Evolutionary conservation across 768 basidiomycete genomes (phyloP).

Genomic region (Leccinellum rugosiceps): DNA sequence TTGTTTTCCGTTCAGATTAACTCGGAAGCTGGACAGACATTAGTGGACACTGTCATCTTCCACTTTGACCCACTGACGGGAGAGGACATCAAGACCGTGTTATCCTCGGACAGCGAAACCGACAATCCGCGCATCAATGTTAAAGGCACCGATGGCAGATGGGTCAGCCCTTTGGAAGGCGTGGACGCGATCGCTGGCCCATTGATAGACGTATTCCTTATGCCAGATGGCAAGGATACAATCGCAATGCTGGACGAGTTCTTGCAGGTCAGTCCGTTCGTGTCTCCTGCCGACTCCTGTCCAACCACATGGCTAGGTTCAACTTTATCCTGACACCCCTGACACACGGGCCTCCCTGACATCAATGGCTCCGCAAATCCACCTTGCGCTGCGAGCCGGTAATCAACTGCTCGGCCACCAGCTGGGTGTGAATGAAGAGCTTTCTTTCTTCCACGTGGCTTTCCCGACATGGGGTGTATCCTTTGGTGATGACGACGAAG

Average conservation of each 20-base stretch:
- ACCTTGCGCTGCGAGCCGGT: slow-evolving; percentile 55
- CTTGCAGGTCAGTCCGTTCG: slow-evolving; percentile 54
- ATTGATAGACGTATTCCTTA: slow-evolving; percentile 53
- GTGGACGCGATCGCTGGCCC: slow-evolving; percentile 59
- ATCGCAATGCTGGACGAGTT: slow-evolving; percentile 73
- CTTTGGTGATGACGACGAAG: slow-evolving; percentile 52
- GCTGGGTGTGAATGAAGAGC: slow-evolving; percentile 39
- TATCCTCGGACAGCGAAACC: slow-evolving; percentile 5
- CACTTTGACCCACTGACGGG: slow-evolving; percentile 79
- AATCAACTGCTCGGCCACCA: slow-evolving; percentile 58
- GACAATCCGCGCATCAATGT: neutral
- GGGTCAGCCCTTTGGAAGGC: slow-evolving; percentile 49
- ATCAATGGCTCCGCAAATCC: slow-evolving; percentile 42
- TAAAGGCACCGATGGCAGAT: slow-evolving; percentile 7
- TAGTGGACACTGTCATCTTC: slow-evolving; percentile 72
- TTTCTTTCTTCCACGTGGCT: slow-evolving; percentile 47
- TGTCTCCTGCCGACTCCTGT: neutral
- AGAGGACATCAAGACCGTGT: slow-evolving; percentile 42
- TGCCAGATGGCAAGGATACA: slow-evolving; percentile 45
- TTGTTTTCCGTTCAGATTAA: slow-evolving; percentile 8
- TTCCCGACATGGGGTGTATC: slow-evolving; percentile 65
- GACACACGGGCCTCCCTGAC: slow-evolving; percentile 43
- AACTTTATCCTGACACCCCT: slow-evolving; percentile 64
- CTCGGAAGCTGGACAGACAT: slow-evolving; percentile 36
- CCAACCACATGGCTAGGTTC: slow-evolving; percentile 39